Evolutionary conservation across 257 asterid species (phyloP).

Genomic region (Striga asiatica): DNA sequence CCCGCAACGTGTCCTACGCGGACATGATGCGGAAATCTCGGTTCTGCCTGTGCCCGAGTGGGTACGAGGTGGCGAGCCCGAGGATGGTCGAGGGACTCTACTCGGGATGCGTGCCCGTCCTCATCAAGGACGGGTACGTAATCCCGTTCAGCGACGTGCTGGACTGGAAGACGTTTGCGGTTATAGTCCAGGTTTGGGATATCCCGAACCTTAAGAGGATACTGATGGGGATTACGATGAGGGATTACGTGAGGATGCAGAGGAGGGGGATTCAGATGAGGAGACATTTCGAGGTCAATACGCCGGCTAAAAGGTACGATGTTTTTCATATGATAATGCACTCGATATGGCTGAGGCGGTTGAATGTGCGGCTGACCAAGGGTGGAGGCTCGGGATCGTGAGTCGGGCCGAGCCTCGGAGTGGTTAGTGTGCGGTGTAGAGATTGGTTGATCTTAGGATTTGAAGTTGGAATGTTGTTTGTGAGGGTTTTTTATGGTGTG

Average conservation of each 20-base stretch:
- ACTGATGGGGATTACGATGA: slow-evolving; percentile 28
- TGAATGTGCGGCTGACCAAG: slow-evolving; percentile 37
- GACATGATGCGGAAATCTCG: slow-evolving; percentile 61
- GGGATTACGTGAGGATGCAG: slow-evolving; percentile 36
- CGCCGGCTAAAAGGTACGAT: slow-evolving; percentile 56
- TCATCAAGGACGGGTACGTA: slow-evolving; percentile 61
- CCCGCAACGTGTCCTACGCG: slow-evolving; percentile 47
- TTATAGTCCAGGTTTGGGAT: slow-evolving; percentile 40
- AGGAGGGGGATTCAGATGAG: slow-evolving; percentile 32
- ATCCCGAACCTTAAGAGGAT: slow-evolving; percentile 54
- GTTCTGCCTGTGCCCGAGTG: slow-evolving; percentile 82
- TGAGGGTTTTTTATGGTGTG: too few relatives aligned
- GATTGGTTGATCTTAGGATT: too few relatives aligned
- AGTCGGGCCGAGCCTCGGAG: too few relatives aligned
- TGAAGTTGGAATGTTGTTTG: too few relatives aligned
- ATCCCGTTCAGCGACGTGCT: slow-evolving; percentile 69
- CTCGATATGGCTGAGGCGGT: slow-evolving; percentile 68
- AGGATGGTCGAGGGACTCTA: slow-evolving; percentile 80
- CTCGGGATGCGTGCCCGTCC: slow-evolving; percentile 68
- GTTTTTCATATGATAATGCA: slow-evolving; percentile 65
- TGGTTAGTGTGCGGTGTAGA: too few relatives aligned
- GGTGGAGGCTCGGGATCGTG: neutral
- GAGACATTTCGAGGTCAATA: slow-evolving; percentile 57
- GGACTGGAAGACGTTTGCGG: slow-evolving; percentile 61
- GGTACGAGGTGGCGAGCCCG: slow-evolving; percentile 89